Evolutionary conservation across 768 basidiomycete species (phyloP).

Genomic region (Rhizopogon salebrosus): DNA sequence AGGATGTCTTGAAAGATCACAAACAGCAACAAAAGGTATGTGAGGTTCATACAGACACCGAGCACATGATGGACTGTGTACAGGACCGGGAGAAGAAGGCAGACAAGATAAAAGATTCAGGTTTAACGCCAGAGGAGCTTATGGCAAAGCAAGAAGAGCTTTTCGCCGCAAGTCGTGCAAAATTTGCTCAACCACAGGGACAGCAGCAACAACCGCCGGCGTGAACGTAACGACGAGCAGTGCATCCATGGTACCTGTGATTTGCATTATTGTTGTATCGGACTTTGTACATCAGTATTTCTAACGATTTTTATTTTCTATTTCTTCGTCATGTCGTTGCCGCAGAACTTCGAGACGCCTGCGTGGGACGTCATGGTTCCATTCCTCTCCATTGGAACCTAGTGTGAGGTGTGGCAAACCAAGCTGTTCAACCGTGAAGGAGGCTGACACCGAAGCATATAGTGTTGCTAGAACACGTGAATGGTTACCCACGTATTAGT

Average conservation of each 20-base stretch:
- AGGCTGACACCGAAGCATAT: slow-evolving; percentile 79
- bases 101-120: slow-evolving; percentile 83
- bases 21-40: slow-evolving; percentile 91
- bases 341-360: slow-evolving; percentile 51
- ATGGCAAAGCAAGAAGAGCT: slow-evolving; percentile 82
- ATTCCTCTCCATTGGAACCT: slow-evolving; percentile 29
- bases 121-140: slow-evolving; percentile 88
- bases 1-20: slow-evolving; percentile 92
- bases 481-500: slow-evolving; percentile 9
- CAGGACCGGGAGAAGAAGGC: slow-evolving; percentile 92
- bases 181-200: slow-evolving; percentile 61
- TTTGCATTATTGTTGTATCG: slow-evolving; percentile 13
- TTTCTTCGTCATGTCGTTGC: slow-evolving; percentile 32
- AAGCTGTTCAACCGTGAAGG: slow-evolving; percentile 76
- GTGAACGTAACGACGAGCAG: slow-evolving; percentile 3
- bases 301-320: slow-evolving; percentile 28
- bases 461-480: slow-evolving; percentile 45
- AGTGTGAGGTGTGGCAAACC: slow-evolving; percentile 58
- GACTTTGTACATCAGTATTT: slow-evolving; percentile 18
- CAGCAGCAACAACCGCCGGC: slow-evolving; percentile 21
- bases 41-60: background rate
- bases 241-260: slow-evolving; percentile 2
- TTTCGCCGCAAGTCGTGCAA: slow-evolving; percentile 88
- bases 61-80: background rate
- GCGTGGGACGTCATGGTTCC: slow-evolving; percentile 70